phyloP scores from a whole-genome alignment of 2,329 filamentous ascomycete genomes.

The Aspergillus fructus region DNA sequence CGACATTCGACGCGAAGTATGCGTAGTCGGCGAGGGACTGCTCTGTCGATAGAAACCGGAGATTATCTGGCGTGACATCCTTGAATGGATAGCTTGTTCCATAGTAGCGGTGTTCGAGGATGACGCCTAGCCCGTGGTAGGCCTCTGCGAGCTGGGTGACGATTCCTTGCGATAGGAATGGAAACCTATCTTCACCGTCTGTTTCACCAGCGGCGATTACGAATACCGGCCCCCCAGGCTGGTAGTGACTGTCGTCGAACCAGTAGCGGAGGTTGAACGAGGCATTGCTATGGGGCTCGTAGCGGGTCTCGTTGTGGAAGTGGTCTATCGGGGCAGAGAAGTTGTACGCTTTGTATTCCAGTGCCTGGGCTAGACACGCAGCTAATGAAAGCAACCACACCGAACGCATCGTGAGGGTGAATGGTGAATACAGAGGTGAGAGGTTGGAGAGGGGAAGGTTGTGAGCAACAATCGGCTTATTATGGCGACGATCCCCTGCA shows the following conservation, averaged over 20 bases:
- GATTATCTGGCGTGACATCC: constrained; percentile 65
- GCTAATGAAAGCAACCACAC: too few relatives aligned
- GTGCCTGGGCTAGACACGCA: too few relatives aligned
- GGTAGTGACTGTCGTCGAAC: constrained; percentile 76
- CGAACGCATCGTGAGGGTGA: too few relatives aligned
- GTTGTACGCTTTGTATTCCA: constrained; percentile 36
- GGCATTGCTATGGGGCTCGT: constrained; percentile 71
- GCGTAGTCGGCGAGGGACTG: constrained; percentile 78
- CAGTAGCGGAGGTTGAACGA: constrained; percentile 75
- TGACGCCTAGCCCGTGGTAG: constrained; percentile 72
- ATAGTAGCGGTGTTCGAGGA: constrained; percentile 87
- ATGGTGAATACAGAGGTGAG: too few relatives aligned
- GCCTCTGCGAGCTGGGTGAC: constrained; percentile 68
- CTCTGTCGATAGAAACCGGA: constrained; percentile 80
- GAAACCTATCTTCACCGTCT: constrained; percentile 44
- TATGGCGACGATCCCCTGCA: too few relatives aligned
- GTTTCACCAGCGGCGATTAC: constrained; percentile 72
- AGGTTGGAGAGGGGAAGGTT: too few relatives aligned
- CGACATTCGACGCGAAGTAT: constrained; percentile 73
- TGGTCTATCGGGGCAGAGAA: constrained; percentile 68
- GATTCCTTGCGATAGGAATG: constrained; percentile 76
- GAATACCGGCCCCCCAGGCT: constrained; percentile 76
- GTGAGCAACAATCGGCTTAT: too few relatives aligned
- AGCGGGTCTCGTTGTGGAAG: constrained; percentile 75
- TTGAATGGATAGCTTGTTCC: constrained; percentile 69